A percentile compares a stretch with the other conserved stretches of the same genome.
phyloP scores from a whole-genome alignment of 208 protist genomes.

The Tritrichomonas foetus region DNA sequence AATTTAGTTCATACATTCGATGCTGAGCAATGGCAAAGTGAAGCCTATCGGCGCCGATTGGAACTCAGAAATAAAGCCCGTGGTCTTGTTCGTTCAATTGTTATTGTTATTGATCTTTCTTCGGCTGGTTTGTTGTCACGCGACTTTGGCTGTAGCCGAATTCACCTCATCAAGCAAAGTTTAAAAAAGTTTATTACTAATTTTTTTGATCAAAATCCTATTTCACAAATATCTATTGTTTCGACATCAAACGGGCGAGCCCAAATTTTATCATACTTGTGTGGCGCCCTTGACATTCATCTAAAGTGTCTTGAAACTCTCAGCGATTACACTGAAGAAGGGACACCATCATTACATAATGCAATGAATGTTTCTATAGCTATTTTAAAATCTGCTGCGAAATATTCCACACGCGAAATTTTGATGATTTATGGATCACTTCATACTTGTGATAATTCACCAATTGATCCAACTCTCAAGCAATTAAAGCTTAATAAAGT shows the following conservation, averaged over 20 bases:
- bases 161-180: not conserved
- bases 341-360: not conserved
- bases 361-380: not conserved
- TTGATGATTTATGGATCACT: not conserved
- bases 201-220: slow-evolving; percentile 34
- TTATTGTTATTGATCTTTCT: slow-evolving; percentile 32
- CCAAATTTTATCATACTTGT: not conserved
- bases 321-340: not conserved
- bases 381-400: not conserved
- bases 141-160: not conserved
- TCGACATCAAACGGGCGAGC: not conserved
- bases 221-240: not conserved
- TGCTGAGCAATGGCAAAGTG: not conserved
- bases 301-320: not conserved
- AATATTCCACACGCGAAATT: slow-evolving; percentile 1
- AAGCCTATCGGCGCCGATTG: not conserved
- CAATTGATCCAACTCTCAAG: not conserved
- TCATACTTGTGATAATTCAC: not conserved
- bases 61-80: not conserved
- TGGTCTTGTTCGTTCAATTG: not conserved
- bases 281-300: not conserved
- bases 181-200: not conserved
- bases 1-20: not conserved
- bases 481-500: not conserved
- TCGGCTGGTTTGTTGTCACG: not conserved